Percentiles rank a stretch among this genome's conserved stretches.
Evolutionary conservation across 2,329 filamentous ascomycete genomes (phyloP).

Genomic region (Phyllosticta citribraziliensis): DNA sequence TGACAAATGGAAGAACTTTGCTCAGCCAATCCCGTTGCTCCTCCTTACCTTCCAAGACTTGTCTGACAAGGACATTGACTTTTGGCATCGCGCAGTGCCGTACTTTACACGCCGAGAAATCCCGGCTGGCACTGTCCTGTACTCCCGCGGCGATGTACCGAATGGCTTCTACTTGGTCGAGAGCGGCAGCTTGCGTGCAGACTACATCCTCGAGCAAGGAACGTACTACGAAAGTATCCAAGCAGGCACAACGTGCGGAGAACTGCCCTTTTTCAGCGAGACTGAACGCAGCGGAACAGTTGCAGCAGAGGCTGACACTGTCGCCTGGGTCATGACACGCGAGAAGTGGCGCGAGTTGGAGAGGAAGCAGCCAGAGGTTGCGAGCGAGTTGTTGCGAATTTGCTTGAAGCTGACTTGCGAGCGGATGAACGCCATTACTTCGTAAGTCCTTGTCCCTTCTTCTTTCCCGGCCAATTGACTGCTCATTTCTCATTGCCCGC

Average conservation of each 20-base stretch:
- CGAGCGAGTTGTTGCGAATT: slow-evolving; percentile 72
- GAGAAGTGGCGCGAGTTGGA: slow-evolving; percentile 66
- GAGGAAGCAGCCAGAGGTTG: slow-evolving; percentile 62
- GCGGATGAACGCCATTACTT: slow-evolving; percentile 67
- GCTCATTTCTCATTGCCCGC: neutral
- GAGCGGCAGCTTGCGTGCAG: slow-evolving; percentile 75
- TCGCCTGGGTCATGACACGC: slow-evolving; percentile 70
- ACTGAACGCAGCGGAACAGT: slow-evolving; percentile 82
- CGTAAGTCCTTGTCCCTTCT: slow-evolving; percentile 30
- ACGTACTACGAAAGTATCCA: slow-evolving; percentile 85
- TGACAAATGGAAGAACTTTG: slow-evolving; percentile 73
- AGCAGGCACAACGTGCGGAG: slow-evolving; percentile 87
- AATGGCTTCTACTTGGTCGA: slow-evolving; percentile 87
- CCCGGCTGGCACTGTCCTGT: slow-evolving; percentile 61
- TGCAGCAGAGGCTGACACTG: slow-evolving; percentile 67
- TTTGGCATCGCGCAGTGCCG: slow-evolving; percentile 73
- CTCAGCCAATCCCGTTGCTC: slow-evolving; percentile 82
- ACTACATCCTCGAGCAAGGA: slow-evolving; percentile 87
- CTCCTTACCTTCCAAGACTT: slow-evolving; percentile 91
- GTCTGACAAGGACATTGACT: slow-evolving; percentile 80
- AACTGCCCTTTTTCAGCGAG: slow-evolving; percentile 91
- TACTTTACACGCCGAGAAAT: slow-evolving; percentile 68
- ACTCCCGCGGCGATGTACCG: slow-evolving; percentile 62
- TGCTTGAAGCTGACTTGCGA: slow-evolving; percentile 92
- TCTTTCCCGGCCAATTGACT: neutral